Base-by-base conservation (phyloP, 768 basidiomycete genomes). In the Leccinum pellstonianum region DNA sequence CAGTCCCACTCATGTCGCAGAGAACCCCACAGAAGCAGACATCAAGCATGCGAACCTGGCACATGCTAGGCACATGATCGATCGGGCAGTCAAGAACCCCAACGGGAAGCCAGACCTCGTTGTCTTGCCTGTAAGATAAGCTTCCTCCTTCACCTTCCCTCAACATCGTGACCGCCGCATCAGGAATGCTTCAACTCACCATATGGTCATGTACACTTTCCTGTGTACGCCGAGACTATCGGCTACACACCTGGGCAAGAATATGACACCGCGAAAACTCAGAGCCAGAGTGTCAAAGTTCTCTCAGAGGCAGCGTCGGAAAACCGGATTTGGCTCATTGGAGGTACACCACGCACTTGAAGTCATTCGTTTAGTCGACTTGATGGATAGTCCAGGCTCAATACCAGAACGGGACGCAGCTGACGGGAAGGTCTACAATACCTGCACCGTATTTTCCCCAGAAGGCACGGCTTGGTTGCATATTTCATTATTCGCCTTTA, bases 161-260 rank as follows among this genome's bases (percentile, higher is more conserved):
- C 59, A 33, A 52, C 57, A 41, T 38, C 54, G 38, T 54, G 54
- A 37, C 15, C 23, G 4, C 33, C 27, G 0, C 29, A 14, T 31
- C 60, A 92, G 92, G 93, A 91, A 83, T 93, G 86, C 73, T 95
- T 93, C 74, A 91, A 93, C 69, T 92, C 90, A 4, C 91, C 91
- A 0, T 93, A 94, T 65, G 90, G 91, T 0, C 83, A 87, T 64
- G 76, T 77, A 3, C 83, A 91, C 69, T 97, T 98, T 69, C 90
- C 91, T 0, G 79, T 85, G 9, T 89, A 94, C 66, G 91, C 93
- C 1, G 95, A 96, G 75, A 80, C 77, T 3, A 92, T 95, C 55
- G 84, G 79, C 4, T 93, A 79, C 69, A 78, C 70, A 3, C 77
- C 80, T 9, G 88, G 84, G 3, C 70, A 83, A 64, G 70, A 77